Evolutionary conservation across 2,329 filamentous ascomycete species (phyloP), one percentile per base, ranked within the genome.

Genomic region (Aspergillus versicolor): DNA sequence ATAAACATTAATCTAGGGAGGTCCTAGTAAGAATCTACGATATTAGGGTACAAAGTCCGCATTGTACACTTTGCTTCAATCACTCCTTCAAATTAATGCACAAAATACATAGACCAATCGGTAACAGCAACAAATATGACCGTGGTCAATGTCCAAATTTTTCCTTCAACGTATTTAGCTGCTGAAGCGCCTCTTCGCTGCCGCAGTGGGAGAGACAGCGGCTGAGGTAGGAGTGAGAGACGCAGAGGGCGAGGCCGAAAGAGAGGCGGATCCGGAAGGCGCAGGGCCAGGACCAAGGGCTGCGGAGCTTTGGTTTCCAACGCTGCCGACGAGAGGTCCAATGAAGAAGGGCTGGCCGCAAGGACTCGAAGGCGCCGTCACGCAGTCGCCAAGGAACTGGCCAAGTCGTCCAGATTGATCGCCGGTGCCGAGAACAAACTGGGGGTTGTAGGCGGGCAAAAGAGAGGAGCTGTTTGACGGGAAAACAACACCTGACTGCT

Each of bases 371-470:
- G 68, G 68, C 8, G 64, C 57, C 19, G 60, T 52, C 8, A 69
- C 64, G 19, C 68, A 70, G 19, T 53, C 55, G 13, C 54, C 43
- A 47, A 70, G 49, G 54, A 63, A 69, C 24, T 47, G 24, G 15
- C 68, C 68, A 3, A 70, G 60, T 40, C 61, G 61, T 9, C 68
- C 68, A 17, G 64, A 60, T 42, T 62, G 30, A 48, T 60, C 64
- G 3, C 60, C 59, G 5, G 52, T 32, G n/a, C 54, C 52, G 30
- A 70, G 60, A 3, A 70, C 57, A 47, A 65, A 62, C 11, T 43
- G 52, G 0, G 68, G 68, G 5, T 56, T 57, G 42, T 65, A 70
- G 3, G 68, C 68, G 6, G 61, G 54, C 13, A 67, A 41, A 40
- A 70, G 46, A 2, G 65, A 64, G 41, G 60, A 58, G 56, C 50